These are phyloP conservation scores for Lipomyces sp. DNA, from an alignment of 805 yeast genomes.

Conservation along the genomic window DNA sequence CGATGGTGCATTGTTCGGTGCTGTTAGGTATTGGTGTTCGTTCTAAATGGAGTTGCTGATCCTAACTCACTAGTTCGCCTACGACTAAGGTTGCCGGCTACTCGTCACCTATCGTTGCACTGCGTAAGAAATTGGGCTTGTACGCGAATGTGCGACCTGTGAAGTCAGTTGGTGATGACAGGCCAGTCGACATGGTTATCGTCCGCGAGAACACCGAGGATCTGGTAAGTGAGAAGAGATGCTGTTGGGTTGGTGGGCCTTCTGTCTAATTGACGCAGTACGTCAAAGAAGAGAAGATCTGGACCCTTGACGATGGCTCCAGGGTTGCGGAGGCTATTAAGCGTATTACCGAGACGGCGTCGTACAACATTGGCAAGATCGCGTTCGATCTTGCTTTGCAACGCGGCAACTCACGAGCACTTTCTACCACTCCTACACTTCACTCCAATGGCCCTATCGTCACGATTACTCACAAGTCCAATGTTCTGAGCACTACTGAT, in stretches of 20 bases:
- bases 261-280: slow-evolving; percentile 49
- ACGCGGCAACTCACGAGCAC: slow-evolving; percentile 77
- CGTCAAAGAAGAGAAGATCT: slow-evolving; percentile 82
- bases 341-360: slow-evolving; percentile 88
- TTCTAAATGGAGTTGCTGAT: slow-evolving; percentile 42
- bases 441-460: slow-evolving; percentile 67
- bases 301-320: slow-evolving; percentile 74
- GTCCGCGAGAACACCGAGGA: slow-evolving; percentile 99
- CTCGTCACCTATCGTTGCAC: slow-evolving; percentile 98
- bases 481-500: slow-evolving; percentile 88
- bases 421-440: slow-evolving; percentile 45
- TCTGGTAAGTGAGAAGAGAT: slow-evolving; percentile 45
- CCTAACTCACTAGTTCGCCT: slow-evolving; percentile 62
- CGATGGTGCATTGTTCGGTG: slow-evolving; percentile 97
- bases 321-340: slow-evolving; percentile 97
- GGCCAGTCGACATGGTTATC: slow-evolving; percentile 95
- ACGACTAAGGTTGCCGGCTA: slow-evolving; percentile 92
- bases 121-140: slow-evolving; percentile 90
- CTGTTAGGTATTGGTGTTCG: slow-evolving; percentile 59
- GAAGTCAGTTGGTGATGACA: slow-evolving; percentile 85
- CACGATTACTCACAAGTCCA: slow-evolving; percentile 96
- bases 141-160: slow-evolving; percentile 98
- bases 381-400: slow-evolving; percentile 92
- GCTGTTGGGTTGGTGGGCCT: no score
- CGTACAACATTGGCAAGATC: slow-evolving; percentile 82